These are phyloP conservation scores for Dentipellis fragilis DNA, from an alignment of 768 basidiomycete species.

Conservation along the genomic window DNA sequence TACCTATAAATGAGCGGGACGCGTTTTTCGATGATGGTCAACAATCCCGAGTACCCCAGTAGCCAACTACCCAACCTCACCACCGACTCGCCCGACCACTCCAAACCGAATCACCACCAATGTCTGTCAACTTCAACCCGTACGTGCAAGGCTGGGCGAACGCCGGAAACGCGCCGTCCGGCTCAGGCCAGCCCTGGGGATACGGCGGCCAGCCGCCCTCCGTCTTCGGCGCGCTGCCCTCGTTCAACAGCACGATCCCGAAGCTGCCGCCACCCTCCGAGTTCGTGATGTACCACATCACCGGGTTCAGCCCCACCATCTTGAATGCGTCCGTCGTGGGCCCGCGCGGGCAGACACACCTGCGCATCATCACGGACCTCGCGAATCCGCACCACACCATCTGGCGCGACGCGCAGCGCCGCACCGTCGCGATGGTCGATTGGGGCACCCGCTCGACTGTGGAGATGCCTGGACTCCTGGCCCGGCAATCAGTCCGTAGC, in stretches of 20 bases:
- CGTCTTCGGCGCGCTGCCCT: conserved; percentile 13
- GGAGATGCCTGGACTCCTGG: conserved; percentile 11
- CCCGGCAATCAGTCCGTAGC: conserved; percentile 5
- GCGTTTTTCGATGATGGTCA: too few relatives aligned
- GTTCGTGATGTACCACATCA: conserved; percentile 6
- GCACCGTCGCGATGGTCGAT: conserved; percentile 12
- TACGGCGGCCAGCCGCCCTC: conserved; percentile 1
- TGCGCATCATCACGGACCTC: conserved; percentile 10
- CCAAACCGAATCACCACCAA: neutral
- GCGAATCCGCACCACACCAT: conserved; percentile 6
- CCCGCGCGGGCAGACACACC: conserved; percentile 4
- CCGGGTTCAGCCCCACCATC: conserved; percentile 10
- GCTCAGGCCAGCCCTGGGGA: neutral
- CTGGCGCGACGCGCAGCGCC: conserved; percentile 7
- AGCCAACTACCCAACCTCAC: neutral
- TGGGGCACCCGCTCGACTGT: conserved; percentile 7
- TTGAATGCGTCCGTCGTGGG: conserved; percentile 13
- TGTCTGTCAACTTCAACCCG: conserved; percentile 13
- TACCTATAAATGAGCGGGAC: too few relatives aligned
- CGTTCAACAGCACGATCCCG: neutral
- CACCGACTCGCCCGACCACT: neutral
- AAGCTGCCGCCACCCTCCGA: neutral
- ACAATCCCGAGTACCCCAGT: too few relatives aligned
- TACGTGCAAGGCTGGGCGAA: conserved; percentile 12
- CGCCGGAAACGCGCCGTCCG: conserved; percentile 1